Conservation (phyloP, 2,329 filamentous ascomycete genomes). For the Lasiodiplodia hormozganensis region DNA sequence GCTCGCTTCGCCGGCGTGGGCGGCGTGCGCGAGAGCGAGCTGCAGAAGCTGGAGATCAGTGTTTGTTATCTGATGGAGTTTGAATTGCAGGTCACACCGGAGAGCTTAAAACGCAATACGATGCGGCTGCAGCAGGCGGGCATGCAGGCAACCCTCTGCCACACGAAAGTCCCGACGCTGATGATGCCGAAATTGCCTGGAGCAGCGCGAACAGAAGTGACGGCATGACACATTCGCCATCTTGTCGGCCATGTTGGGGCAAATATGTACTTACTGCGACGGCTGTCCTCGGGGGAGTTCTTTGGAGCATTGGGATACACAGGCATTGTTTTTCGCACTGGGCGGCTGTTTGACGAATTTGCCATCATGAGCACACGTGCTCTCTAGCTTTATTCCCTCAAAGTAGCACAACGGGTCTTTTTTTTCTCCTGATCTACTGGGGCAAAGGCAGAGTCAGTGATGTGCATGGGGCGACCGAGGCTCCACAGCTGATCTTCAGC, state of each 20-base stretch:
- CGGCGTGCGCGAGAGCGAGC: slow-evolving; percentile 81
- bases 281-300: slow-evolving; percentile 7
- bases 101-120: slow-evolving; percentile 44
- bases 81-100: slow-evolving; percentile 47
- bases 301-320: slow-evolving; percentile 22
- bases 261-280: slow-evolving; percentile 8
- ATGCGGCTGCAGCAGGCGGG: slow-evolving; percentile 46
- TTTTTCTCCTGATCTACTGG: slow-evolving; percentile 23
- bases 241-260: slow-evolving; percentile 10
- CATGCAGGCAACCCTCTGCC: slow-evolving; percentile 46
- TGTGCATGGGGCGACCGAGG: slow-evolving; percentile 10
- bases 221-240: slow-evolving; percentile 19
- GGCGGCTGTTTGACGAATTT: slow-evolving; percentile 23
- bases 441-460: slow-evolving; percentile 7
- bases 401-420: background rate
- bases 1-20: slow-evolving; percentile 84
- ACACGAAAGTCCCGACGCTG: slow-evolving; percentile 41
- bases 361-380: background rate
- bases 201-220: slow-evolving; percentile 22
- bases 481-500: slow-evolving; percentile 10
- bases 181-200: slow-evolving; percentile 42
- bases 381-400: slow-evolving; percentile 5
- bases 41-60: slow-evolving; percentile 85
- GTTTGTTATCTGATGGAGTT: slow-evolving; percentile 56
- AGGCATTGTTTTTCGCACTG: background rate